Percentiles rank a stretch among this genome's conserved stretches.
These are phyloP conservation scores for Fusarium citri DNA, from an alignment of 2,329 filamentous ascomycete species.

Conservation along the genomic window DNA sequence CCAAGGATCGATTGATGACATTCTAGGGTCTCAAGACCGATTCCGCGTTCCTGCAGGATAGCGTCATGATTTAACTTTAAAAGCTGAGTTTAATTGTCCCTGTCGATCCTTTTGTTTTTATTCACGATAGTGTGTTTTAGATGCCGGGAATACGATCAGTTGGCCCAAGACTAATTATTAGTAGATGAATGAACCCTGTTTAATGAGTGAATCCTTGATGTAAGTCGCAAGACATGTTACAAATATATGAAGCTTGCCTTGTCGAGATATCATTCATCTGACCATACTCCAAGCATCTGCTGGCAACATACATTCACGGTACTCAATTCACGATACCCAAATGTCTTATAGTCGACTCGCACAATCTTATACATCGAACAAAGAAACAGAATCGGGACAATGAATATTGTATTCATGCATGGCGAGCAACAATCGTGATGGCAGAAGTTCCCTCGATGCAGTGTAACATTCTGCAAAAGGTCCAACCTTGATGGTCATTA, in stretches of 20 bases:
- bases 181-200: not conserved
- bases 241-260: not conserved
- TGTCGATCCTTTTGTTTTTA: constrained; percentile 5
- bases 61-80: constrained; percentile 36
- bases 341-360: too few species aligned
- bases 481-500: not conserved
- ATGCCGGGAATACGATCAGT: not conserved
- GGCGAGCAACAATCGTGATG: not conserved
- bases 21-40: not conserved
- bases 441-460: not conserved
- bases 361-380: not conserved
- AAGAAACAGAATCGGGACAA: not conserved
- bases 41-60: constrained; percentile 24
- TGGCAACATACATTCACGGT: not conserved
- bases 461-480: not conserved
- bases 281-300: not conserved
- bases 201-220: not conserved
- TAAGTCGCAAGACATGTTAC: not conserved
- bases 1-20: constrained; percentile 2
- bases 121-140: not conserved
- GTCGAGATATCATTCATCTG: not conserved
- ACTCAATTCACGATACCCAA: not conserved
- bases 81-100: constrained; percentile 24
- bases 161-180: not conserved
- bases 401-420: not conserved